phyloP scores from a whole-genome alignment of 2,329 filamentous ascomycete species.

The Pseudocercospora crystallina region DNA sequence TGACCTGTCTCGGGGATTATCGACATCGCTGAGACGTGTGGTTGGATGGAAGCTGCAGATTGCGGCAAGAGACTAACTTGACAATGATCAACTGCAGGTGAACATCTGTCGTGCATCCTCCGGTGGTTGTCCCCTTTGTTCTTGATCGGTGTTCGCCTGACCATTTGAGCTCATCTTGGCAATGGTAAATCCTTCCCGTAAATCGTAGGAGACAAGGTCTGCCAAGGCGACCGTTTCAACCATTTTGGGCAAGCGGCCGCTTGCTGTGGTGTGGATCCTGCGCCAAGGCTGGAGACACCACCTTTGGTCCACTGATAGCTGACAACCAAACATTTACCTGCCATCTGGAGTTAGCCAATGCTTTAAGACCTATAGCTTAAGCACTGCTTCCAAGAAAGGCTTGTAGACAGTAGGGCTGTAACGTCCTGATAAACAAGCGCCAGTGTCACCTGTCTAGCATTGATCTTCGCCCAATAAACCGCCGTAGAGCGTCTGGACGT shows the following conservation, averaged over 20 bases:
- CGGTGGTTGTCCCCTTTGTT: neutral
- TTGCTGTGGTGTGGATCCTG: neutral
- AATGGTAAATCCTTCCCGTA: conserved; percentile 5
- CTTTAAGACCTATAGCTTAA: neutral
- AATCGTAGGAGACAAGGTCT: conserved; percentile 14
- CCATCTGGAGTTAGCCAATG: conserved; percentile 10
- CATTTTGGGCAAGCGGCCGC: conserved; percentile 2
- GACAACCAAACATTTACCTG: conserved; percentile 12
- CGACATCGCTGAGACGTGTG: neutral
- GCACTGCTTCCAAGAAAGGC: conserved; percentile 1
- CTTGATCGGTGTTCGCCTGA: conserved; percentile 5
- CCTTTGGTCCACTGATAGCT: neutral
- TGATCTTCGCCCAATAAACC: no score
- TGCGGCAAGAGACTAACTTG: conserved; percentile 3
- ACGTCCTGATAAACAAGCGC: neutral
- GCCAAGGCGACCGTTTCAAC: neutral
- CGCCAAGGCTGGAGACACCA: conserved; percentile 2
- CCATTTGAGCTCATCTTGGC: conserved; percentile 7
- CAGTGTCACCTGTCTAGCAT: no score
- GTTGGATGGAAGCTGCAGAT: conserved; percentile 3
- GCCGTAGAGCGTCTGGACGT: no score
- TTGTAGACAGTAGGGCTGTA: conserved; percentile 11
- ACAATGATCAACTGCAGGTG: conserved; percentile 4
- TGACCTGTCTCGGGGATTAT: conserved; percentile 3
- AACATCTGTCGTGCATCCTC: neutral